phyloP scores from a whole-genome alignment of 305 asterid genomes.

The Nicotiana rustica region DNA sequence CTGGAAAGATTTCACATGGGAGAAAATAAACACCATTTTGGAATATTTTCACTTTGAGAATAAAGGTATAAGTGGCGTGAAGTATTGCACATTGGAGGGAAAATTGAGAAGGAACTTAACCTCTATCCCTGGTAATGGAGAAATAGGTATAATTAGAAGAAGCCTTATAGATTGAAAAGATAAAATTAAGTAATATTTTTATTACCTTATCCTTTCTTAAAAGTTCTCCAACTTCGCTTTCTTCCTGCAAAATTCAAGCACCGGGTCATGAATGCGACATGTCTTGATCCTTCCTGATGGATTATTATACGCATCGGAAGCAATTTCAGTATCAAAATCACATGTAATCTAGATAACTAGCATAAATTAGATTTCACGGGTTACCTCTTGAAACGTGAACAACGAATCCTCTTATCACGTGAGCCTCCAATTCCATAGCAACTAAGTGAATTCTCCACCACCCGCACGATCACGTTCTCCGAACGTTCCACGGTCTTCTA shows the following conservation, averaged over 20 bases:
- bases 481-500: too few species aligned
- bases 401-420: too few species aligned
- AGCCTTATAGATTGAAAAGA: not conserved
- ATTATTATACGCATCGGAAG: too few species aligned
- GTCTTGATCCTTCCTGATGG: not conserved
- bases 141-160: not conserved
- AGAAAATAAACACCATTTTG: not conserved
- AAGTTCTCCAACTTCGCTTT: not conserved
- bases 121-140: not conserved
- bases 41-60: not conserved
- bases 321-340: too few species aligned
- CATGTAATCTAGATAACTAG: too few species aligned
- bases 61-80: not conserved
- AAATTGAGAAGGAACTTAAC: not conserved
- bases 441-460: too few species aligned
- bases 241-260: conserved; percentile 8
- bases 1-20: conserved; percentile 1
- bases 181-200: not conserved
- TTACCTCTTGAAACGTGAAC: too few species aligned
- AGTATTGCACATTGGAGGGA: not conserved
- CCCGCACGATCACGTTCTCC: too few species aligned
- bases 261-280: conserved; percentile 33
- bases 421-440: too few species aligned
- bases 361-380: too few species aligned
- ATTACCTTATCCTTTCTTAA: not conserved